Evolutionary conservation across 139 green algal species (phyloP).

Genomic region (Micractinium sp.): DNA sequence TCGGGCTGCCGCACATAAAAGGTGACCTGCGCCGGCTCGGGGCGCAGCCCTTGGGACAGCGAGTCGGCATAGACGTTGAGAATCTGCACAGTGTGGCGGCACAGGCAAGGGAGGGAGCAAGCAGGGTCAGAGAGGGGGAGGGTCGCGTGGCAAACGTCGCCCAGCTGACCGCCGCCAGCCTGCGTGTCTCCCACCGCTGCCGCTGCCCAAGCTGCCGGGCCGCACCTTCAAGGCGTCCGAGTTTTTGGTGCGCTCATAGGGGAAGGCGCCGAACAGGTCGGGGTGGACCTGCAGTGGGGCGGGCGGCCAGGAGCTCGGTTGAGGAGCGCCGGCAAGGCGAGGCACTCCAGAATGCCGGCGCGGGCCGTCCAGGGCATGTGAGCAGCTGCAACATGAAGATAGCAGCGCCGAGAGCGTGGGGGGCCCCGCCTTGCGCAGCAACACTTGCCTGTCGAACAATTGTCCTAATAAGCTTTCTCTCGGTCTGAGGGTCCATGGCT

Average conservation of each 20-base stretch:
- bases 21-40: slow-evolving; percentile 28
- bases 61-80: slow-evolving; percentile 86
- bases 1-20: slow-evolving; percentile 43
- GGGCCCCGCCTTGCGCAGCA: too few relatives aligned
- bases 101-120: neutral
- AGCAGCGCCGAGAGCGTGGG: too few relatives aligned
- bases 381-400: too few relatives aligned
- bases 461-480: slow-evolving; percentile 55
- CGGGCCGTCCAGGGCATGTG: too few relatives aligned
- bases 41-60: slow-evolving; percentile 53
- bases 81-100: slow-evolving; percentile 48
- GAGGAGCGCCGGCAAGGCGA: neutral
- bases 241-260: slow-evolving; percentile 79
- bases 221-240: slow-evolving; percentile 79
- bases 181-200: neutral
- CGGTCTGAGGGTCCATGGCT: slow-evolving; percentile 7
- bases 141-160: neutral
- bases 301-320: neutral
- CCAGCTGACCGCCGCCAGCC: neutral
- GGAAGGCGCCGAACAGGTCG: slow-evolving; percentile 80
- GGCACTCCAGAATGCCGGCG: neutral
- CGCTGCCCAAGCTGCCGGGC: neutral
- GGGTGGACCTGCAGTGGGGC: slow-evolving; percentile 69
- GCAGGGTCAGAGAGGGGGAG: neutral
- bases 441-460: slow-evolving; percentile 63